phyloP scores from a whole-genome alignment of 202 grass and related monocot species.

The Schoenoplectus triqueter region DNA sequence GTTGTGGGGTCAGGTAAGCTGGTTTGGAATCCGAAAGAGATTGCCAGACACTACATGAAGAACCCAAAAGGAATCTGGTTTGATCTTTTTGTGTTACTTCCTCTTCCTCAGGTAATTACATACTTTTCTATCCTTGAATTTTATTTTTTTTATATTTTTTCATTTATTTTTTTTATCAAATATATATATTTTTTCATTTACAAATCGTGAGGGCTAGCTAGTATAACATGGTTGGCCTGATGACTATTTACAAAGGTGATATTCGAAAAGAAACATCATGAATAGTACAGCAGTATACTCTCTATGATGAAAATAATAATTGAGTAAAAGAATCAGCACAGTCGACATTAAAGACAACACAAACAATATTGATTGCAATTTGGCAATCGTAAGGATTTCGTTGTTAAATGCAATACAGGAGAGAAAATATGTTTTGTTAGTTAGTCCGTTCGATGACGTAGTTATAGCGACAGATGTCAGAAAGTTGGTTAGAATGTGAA shows the following conservation, averaged over 20 bases:
- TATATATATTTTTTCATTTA: not conserved
- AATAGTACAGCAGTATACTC: not conserved
- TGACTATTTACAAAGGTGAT: not conserved
- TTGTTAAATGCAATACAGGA: not conserved
- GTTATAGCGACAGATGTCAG: not conserved
- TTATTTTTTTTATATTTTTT: not conserved
- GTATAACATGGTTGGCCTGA: not conserved
- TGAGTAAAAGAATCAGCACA: not conserved
- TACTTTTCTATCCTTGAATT: not conserved
- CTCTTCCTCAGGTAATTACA: constrained; percentile 78
- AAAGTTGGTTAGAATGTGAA: not conserved
- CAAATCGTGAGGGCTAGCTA: not conserved
- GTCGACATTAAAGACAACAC: not conserved
- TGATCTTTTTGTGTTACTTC: constrained; percentile 94
- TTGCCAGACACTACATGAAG: constrained; percentile 71
- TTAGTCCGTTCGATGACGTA: not conserved
- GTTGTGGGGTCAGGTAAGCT: constrained; percentile 96
- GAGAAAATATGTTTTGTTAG: not conserved
- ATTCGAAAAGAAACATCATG: not conserved
- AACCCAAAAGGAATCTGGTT: constrained; percentile 74
- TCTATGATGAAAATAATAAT: not conserved
- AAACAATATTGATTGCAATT: not conserved
- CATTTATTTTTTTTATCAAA: constrained; percentile 2
- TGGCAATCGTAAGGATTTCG: not conserved
- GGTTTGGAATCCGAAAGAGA: constrained; percentile 85